These are phyloP conservation scores for Starmerella floris DNA, from an alignment of 805 yeast species.

Conservation along the genomic window DNA sequence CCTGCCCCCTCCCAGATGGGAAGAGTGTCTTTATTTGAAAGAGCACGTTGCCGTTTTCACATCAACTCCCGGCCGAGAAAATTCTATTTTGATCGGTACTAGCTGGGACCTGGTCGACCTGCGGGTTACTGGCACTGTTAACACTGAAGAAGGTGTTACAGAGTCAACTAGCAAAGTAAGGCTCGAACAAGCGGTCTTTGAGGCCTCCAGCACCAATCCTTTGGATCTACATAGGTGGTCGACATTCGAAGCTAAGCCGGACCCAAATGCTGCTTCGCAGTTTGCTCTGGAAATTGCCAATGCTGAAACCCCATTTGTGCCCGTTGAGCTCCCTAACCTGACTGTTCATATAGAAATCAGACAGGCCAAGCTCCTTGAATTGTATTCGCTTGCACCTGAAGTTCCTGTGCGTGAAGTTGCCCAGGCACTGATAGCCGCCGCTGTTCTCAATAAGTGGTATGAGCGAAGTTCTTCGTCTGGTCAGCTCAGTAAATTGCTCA, in stretches of 20 bases:
- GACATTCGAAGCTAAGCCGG: constrained; percentile 2
- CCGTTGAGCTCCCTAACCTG: constrained; percentile 39
- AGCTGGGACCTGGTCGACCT: constrained; percentile 17
- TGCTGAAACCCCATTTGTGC: constrained; percentile 44
- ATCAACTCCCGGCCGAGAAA: constrained; percentile 34
- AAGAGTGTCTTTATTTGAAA: constrained; percentile 56
- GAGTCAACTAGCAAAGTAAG: constrained; percentile 40
- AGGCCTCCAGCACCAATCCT: constrained; percentile 35
- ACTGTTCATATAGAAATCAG: constrained; percentile 42
- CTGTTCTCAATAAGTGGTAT: not conserved
- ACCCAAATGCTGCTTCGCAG: constrained; percentile 30
- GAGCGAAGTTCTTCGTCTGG: not conserved
- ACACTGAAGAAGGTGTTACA: not conserved
- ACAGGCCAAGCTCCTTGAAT: constrained; percentile 31
- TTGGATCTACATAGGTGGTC: constrained; percentile 30
- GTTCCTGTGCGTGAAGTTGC: constrained; percentile 21
- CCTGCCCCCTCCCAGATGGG: constrained; percentile 41
- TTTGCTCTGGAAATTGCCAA: constrained; percentile 45
- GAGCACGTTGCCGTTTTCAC: constrained; percentile 43
- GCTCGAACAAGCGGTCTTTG: constrained; percentile 74
- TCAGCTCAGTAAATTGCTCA: not conserved
- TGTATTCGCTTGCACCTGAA: constrained; percentile 33
- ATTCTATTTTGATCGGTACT: constrained; percentile 45
- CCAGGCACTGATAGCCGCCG: constrained; percentile 15
- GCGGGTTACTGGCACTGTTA: constrained; percentile 3